Conservation (phyloP, 768 basidiomycete species). For the Xerocomellus dryophilus region DNA sequence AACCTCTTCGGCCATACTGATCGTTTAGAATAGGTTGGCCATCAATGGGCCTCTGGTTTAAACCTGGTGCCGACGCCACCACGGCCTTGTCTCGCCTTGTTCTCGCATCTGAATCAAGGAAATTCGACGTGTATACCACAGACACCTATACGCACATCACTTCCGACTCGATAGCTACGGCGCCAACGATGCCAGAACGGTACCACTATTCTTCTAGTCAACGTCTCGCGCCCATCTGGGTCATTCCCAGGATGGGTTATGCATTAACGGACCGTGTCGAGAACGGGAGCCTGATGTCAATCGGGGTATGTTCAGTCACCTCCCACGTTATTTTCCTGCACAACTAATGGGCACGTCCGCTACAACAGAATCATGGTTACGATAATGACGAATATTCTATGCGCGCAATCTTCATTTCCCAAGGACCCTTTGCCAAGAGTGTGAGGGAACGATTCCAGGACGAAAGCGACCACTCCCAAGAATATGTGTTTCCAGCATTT, state of each 20-base stretch:
- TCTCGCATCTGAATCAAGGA: conserved; percentile 43
- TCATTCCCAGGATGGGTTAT: conserved; percentile 78
- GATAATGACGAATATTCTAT: conserved; percentile 73
- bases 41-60: conserved; percentile 78
- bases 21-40: conserved; percentile 70
- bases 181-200: conserved; percentile 63
- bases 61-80: conserved; percentile 49
- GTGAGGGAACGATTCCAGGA: neutral
- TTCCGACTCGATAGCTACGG: neutral
- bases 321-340: neutral
- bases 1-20: neutral
- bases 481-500: conserved; percentile 72
- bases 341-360: neutral
- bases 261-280: conserved; percentile 66
- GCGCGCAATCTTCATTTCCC: conserved; percentile 87
- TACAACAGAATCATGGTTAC: conserved; percentile 76
- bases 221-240: conserved; percentile 80
- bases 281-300: conserved; percentile 51
- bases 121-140: conserved; percentile 56
- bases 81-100: conserved; percentile 52
- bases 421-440: conserved; percentile 69
- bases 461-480: conserved; percentile 29
- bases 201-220: conserved; percentile 70
- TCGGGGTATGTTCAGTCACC: conserved; percentile 49
- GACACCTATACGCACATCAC: conserved; percentile 6